Percentiles rank a stretch among this genome's conserved stretches.
Evolutionary conservation across 352 stramenopile genomes (phyloP).

Genomic region (Peronospora belbahrii): DNA sequence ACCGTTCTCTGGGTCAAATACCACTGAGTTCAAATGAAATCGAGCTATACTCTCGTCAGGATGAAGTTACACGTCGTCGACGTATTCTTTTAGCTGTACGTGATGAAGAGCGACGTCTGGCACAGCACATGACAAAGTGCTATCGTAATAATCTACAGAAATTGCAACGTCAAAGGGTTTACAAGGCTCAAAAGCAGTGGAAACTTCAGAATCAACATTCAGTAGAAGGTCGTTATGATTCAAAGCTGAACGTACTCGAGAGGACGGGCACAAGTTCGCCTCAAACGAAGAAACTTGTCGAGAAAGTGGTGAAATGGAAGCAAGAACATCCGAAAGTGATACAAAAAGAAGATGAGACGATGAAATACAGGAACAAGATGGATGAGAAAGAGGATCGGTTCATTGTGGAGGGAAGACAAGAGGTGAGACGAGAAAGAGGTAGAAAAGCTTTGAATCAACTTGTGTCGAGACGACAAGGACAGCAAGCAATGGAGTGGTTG

Average conservation of each 20-base stretch:
- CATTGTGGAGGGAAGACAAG: conserved; percentile 27
- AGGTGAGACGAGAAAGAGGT: conserved; percentile 33
- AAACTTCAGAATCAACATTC: no score
- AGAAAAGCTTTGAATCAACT: conserved; percentile 27
- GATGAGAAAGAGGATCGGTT: conserved; percentile 32
- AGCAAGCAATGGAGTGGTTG: conserved; percentile 49
- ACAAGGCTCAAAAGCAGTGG: conserved; percentile 20
- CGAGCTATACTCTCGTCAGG: conserved; percentile 43
- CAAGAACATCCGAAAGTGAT: conserved; percentile 21
- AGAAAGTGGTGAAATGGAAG: conserved; percentile 59
- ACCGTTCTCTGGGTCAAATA: conserved; percentile 32
- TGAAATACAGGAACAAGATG: conserved; percentile 32
- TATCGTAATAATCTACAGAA: conserved; percentile 59
- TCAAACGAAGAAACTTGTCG: conserved; percentile 9
- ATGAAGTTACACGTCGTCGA: conserved; percentile 44
- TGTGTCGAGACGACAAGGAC: conserved; percentile 27
- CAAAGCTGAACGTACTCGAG: conserved; percentile 43
- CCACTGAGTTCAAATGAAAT: conserved; percentile 58
- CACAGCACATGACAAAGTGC: conserved; percentile 59
- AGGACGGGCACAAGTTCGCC: conserved; percentile 34
- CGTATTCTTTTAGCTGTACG: conserved; percentile 51
- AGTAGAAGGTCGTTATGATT: no score
- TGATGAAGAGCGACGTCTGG: conserved; percentile 45
- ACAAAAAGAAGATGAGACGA: conserved; percentile 36
- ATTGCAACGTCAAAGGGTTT: conserved; percentile 35